Conservation (phyloP, 202 grass and related monocot genomes). For the Carex sylvatica region DNA sequence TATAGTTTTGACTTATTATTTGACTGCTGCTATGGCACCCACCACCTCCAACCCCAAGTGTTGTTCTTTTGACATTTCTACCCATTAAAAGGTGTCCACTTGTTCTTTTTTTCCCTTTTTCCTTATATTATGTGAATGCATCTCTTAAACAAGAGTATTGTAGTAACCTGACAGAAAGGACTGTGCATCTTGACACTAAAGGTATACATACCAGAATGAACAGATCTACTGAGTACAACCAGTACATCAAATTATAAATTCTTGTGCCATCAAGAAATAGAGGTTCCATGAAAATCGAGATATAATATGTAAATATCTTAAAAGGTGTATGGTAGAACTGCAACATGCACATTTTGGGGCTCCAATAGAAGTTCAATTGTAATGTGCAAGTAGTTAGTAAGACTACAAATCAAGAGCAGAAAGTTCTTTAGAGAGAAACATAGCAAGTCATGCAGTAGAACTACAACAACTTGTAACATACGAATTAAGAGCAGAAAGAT, state of each 20-base stretch:
- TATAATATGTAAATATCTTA: conserved; percentile 51
- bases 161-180: conserved; percentile 1
- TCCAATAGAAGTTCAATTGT: background rate
- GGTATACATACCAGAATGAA: background rate
- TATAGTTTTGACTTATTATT: background rate
- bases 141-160: background rate
- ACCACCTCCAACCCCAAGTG: background rate
- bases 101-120: background rate
- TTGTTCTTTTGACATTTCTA: background rate
- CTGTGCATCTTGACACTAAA: background rate
- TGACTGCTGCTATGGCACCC: background rate
- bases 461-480: conserved; percentile 30
- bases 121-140: background rate
- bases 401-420: conserved; percentile 63
- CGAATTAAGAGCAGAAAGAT: conserved; percentile 77
- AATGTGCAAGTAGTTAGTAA: conserved; percentile 16
- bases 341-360: background rate
- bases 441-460: conserved; percentile 1
- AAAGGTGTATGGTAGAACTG: conserved; percentile 11
- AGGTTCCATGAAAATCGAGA: conserved; percentile 48
- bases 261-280: background rate
- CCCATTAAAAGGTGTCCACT: background rate
- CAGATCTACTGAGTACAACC: background rate
- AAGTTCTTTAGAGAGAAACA: conserved; percentile 58
- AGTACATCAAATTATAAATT: background rate